These are phyloP conservation scores for Melampsora americana DNA, from an alignment of 1,284 basidiomycete genomes.

Conservation along the genomic window DNA sequence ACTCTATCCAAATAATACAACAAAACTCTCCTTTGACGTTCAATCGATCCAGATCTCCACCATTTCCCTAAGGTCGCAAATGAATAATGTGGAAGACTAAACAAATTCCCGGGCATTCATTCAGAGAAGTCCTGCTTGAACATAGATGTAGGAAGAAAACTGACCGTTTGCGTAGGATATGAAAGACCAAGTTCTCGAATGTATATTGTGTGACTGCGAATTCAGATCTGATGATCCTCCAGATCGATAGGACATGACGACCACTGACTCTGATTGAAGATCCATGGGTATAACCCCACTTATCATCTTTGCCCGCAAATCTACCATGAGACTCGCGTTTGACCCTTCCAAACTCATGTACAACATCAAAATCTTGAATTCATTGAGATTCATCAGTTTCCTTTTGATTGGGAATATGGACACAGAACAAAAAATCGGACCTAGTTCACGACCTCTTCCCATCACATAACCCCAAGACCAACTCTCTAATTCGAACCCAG, in stretches of 20 bases:
- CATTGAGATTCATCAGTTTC: constrained; percentile 23
- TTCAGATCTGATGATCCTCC: constrained; percentile 86
- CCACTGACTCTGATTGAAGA: constrained; percentile 81
- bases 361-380: constrained; percentile 53
- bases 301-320: constrained; percentile 58
- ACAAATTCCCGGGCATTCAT: constrained; percentile 31
- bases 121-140: background rate
- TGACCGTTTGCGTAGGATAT: constrained; percentile 70
- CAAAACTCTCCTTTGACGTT: constrained; percentile 62
- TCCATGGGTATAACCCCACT: constrained; percentile 72
- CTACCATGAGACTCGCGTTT: constrained; percentile 57
- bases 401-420: background rate
- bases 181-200: constrained; percentile 84
- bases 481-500: constrained; percentile 86
- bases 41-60: constrained; percentile 65
- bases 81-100: constrained; percentile 73
- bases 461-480: constrained; percentile 86
- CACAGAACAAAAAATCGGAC: constrained; percentile 20
- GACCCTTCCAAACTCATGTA: constrained; percentile 55
- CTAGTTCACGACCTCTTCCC: constrained; percentile 61
- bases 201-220: constrained; percentile 75
- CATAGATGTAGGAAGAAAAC: constrained; percentile 43
- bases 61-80: constrained; percentile 67
- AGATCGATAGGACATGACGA: constrained; percentile 84
- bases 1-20: constrained; percentile 66